Evolutionary conservation across 257 asterid genomes (phyloP), one percentile per base, ranked within the genome.

Genomic region (Solanum peruvianum): DNA sequence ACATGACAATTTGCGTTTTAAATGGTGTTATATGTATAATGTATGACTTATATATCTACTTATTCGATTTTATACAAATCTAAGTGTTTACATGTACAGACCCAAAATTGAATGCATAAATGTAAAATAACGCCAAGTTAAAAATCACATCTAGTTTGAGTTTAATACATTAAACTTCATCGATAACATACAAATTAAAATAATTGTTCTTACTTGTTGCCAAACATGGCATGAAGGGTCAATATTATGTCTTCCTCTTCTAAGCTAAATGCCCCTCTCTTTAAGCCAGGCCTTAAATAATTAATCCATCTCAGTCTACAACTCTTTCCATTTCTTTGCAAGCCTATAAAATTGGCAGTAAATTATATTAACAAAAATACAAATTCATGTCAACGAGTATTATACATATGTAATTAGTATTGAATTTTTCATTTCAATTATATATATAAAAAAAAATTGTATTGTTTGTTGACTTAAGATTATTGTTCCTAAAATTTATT

Each of bases 301-400:
- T 96, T 96, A 88, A 95, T 92, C 99, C 99, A 96, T 86, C 99
- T 91, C 52, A 96, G 87, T 82, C 99, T 91, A 91, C 99, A 94
- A 90, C 99, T 96, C 92, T 96, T 96, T 33, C 98, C 99, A 85
- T 90, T 95, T 82, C 99, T 94, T n/a, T 95, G 94, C 56, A 96
- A 87, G 88, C 98, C 98, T 96, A 93, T 67, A 90, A 44, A 39
- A 39, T 9, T 78, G 5, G 20, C 86, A 67, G 39, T 27, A 67
- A 84, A 83, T 76, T 41, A 71, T 39, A 60, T 33, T 6, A 18
- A 85, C n/a, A 49, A 15, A 25, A 37, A 7, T 47, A 80, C 15
- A 2, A 33, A 33, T n/a, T 11, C 4, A 83, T 70, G 89, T 87
- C 87, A 87, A 64, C 85, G 52, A 25, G 52, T 20, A 25, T 78